Evolutionary conservation across 1,284 basidiomycete species (phyloP).

Genomic region (Heterobasidion parviporum): DNA sequence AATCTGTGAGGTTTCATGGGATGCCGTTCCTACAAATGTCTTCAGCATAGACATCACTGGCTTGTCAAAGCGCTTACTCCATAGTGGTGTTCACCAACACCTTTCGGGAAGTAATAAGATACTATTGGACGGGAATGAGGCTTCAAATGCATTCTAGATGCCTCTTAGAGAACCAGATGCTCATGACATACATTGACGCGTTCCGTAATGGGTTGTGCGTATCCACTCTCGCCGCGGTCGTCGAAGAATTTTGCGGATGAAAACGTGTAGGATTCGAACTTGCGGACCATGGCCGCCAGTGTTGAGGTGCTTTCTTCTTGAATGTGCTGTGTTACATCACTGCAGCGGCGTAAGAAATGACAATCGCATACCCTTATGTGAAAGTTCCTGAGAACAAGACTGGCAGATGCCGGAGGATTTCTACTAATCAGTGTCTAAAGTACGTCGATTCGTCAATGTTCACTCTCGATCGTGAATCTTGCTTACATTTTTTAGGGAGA

Average conservation of each 20-base stretch:
- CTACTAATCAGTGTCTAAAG: too few species aligned
- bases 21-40: slow-evolving; percentile 70
- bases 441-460: too few species aligned
- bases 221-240: slow-evolving; percentile 58
- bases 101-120: slow-evolving; percentile 93
- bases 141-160: slow-evolving; percentile 27
- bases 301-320: background rate
- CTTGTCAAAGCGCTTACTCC: slow-evolving; percentile 50
- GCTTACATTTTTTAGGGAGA: too few species aligned
- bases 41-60: background rate
- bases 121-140: slow-evolving; percentile 84
- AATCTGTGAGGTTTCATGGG: slow-evolving; percentile 98
- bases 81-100: slow-evolving; percentile 93
- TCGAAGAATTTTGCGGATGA: slow-evolving; percentile 65
- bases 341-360: background rate
- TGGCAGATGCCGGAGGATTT: too few species aligned
- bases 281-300: slow-evolving; percentile 27
- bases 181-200: slow-evolving; percentile 50
- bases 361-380: too few species aligned
- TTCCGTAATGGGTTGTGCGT: slow-evolving; percentile 68
- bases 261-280: slow-evolving; percentile 51
- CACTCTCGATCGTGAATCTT: too few species aligned
- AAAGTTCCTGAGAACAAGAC: too few species aligned
- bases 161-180: background rate
- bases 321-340: background rate